phyloP scores from a whole-genome alignment of 2,329 filamentous ascomycete species.

The Botrytis elliptica region DNA sequence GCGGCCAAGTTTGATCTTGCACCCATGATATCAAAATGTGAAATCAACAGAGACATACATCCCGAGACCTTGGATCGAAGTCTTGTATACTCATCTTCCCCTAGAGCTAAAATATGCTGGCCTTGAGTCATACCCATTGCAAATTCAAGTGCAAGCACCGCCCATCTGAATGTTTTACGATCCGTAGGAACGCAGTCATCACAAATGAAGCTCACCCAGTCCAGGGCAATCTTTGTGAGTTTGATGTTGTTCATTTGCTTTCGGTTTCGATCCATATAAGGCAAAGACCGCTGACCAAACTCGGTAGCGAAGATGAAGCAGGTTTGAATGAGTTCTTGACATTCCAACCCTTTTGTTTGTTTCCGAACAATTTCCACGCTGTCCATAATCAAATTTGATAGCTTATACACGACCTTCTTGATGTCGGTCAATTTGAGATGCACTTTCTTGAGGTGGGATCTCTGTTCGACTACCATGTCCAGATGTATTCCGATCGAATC shows the following conservation, averaged over 20 bases:
- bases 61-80: constrained; percentile 87
- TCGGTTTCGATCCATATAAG: constrained; percentile 94
- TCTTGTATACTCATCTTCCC: constrained; percentile 80
- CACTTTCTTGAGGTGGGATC: constrained; percentile 90
- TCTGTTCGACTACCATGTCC: constrained; percentile 85
- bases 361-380: constrained; percentile 90
- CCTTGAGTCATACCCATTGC: constrained; percentile 97
- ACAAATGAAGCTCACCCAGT: constrained; percentile 98
- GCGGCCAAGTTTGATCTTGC: constrained; percentile 90
- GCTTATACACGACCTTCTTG: constrained; percentile 90
- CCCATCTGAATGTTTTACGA: constrained; percentile 95
- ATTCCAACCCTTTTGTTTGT: constrained; percentile 80
- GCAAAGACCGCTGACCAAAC: constrained; percentile 89
- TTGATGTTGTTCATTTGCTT: constrained; percentile 97
- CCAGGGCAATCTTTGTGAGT: constrained; percentile 85
- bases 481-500: constrained; percentile 80
- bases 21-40: constrained; percentile 98
- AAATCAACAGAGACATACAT: constrained; percentile 96
- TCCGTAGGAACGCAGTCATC: constrained; percentile 95
- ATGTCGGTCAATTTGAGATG: constrained; percentile 90
- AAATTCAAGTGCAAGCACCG: constrained; percentile 91
- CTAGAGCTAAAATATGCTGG: constrained; percentile 86
- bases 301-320: constrained; percentile 99
- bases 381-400: constrained; percentile 98
- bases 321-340: constrained; percentile 93